Evolutionary conservation across 345 rosid genomes (phyloP).

Genomic region (Erysimum cheiranthoides): DNA sequence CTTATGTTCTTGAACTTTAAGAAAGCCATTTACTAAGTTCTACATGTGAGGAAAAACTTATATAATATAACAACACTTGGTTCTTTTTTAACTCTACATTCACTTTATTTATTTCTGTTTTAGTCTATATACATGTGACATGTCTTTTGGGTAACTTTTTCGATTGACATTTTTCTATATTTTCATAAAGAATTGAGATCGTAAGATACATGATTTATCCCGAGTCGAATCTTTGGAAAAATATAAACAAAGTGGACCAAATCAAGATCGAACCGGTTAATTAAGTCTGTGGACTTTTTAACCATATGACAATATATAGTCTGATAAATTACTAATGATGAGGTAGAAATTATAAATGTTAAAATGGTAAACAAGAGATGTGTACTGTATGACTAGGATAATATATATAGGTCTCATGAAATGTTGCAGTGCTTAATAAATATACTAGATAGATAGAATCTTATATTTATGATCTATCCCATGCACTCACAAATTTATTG

Average conservation of each 20-base stretch:
- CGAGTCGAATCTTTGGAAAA: too few species aligned
- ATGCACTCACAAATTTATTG: slow-evolving; percentile 36
- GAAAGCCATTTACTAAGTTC: slow-evolving; percentile 2
- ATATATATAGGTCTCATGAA: slow-evolving; percentile 32
- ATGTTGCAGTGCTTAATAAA: slow-evolving; percentile 31
- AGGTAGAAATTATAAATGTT: not conserved
- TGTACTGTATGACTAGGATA: slow-evolving; percentile 10
- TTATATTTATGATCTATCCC: not conserved
- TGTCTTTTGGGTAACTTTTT: not conserved
- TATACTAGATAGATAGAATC: slow-evolving; percentile 27
- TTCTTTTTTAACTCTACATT: not conserved
- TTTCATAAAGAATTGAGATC: not conserved
- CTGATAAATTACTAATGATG: not conserved
- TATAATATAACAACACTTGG: not conserved
- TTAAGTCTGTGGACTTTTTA: not conserved
- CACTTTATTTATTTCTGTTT: not conserved
- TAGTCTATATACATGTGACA: not conserved
- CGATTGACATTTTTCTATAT: not conserved
- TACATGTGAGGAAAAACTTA: not conserved
- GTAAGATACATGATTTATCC: too few species aligned
- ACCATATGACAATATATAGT: not conserved
- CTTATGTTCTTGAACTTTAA: not conserved
- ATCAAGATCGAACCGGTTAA: not conserved
- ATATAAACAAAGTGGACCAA: too few species aligned
- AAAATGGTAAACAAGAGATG: slow-evolving; percentile 31